Base-by-base conservation (phyloP, 306 rosid genomes). In the Lablab purpureus region DNA sequence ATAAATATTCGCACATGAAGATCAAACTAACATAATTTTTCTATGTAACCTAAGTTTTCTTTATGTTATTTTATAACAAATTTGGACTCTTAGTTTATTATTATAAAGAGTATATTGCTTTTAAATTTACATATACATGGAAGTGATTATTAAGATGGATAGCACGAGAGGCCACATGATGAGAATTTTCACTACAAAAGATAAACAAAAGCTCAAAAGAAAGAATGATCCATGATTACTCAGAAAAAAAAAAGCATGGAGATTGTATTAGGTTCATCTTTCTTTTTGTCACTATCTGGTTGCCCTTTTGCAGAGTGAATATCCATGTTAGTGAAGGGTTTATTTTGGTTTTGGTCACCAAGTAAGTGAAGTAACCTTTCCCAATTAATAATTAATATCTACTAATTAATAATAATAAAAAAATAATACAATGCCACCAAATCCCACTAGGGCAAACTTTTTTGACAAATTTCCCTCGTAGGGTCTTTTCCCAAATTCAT, bases 401-500 rank as follows among this genome's bases (percentile, higher is more conserved):
- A n/a, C 45, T 43, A 11, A 43, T 43, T 43, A 41, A 41, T 40
- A 79, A 30, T 2, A 30, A 30, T 5, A 34, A 6, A 65, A 78
- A 47, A 50, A 30, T 12, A 76, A 69, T 59, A 71, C 60, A 71
- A 80, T 80, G n/a, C 56, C 23, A 89, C 89, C 94, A 80, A 81
- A 90, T 88, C 88, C 91, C 97, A 92, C 93, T 87, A 62, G 17
- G 23, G 14, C 64, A 14, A 81, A 67, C 94, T 84, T 88, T 84
- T 88, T 91, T 78, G 81, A 85, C 76, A 23, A 87, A 54, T 62
- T 65, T 41, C 78, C n/a, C 69, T 67, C 13, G 46, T 41, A 17
- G 52, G 28, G 47, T 63, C 81, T 59, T 25, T 70, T 71, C 52
- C 34, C 64, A 23, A 2, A 4, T 37, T 34, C 40, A 74, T 75